Conservation (phyloP, 2,329 filamentous ascomycete genomes). For the Metarhizium anisopliae region DNA sequence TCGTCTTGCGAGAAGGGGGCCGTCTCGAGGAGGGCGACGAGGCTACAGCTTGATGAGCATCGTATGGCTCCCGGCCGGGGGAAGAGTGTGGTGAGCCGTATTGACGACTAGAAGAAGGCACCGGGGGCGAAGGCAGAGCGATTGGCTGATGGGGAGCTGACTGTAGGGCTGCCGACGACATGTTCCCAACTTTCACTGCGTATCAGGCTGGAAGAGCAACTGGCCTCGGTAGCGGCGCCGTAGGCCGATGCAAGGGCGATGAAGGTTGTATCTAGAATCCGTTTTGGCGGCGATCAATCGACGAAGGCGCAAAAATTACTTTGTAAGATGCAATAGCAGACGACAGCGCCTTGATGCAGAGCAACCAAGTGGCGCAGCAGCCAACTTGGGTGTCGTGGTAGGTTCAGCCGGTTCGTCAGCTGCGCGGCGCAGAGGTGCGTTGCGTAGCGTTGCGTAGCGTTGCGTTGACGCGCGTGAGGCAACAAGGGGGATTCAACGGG, state of each 20-base stretch:
- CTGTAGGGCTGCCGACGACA: slow-evolving; percentile 53
- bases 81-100: slow-evolving; percentile 44
- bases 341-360: slow-evolving; percentile 1
- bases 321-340: not conserved
- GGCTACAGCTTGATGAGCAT: slow-evolving; percentile 40
- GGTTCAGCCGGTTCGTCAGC: slow-evolving; percentile 3
- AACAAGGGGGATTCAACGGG: not conserved
- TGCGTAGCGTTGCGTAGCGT: slow-evolving; percentile 4
- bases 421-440: slow-evolving; percentile 3
- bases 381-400: not conserved
- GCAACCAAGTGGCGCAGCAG: slow-evolving; percentile 1
- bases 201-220: slow-evolving; percentile 7
- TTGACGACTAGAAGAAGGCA: slow-evolving; percentile 39
- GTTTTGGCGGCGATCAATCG: not conserved
- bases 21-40: slow-evolving; percentile 44
- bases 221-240: slow-evolving; percentile 1
- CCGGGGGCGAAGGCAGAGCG: slow-evolving; percentile 38
- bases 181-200: slow-evolving; percentile 17
- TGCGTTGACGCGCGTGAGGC: slow-evolving; percentile 3
- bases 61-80: slow-evolving; percentile 46
- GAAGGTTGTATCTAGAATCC: not conserved
- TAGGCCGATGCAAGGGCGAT: not conserved
- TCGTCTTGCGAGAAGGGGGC: slow-evolving; percentile 42
- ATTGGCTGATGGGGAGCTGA: slow-evolving; percentile 47
- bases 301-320: not conserved